Base-by-base conservation (phyloP, 2,329 filamentous ascomycete species). In the Gnomoniopsis sp. region DNA sequence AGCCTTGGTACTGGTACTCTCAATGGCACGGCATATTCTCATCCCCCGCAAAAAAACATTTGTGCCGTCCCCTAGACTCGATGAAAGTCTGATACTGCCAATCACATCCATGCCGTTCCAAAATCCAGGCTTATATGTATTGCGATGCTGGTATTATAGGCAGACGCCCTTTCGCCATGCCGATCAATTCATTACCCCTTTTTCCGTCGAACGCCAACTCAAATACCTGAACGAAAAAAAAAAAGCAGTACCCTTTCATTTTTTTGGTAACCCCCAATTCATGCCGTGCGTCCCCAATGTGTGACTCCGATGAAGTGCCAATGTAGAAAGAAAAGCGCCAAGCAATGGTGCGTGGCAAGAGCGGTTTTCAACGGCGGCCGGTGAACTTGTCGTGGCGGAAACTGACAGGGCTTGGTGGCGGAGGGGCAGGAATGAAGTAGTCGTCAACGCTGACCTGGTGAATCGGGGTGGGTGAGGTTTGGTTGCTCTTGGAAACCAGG, bases 341-440 rank as follows among this genome's bases (percentile, higher is more conserved):
- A 14, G 44, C 22, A 11, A 23, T 12, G 12, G 36, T 15, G 12
- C 14, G 4, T 41, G 12, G 14, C 12, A 41, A 41, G 36, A 14
- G 36, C 36, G 17, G 4, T 41, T n/a, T n/a, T 41, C 41, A 58
- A 34, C 56, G 57, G n/a, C 38, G 52, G 19, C 34, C 47, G 22
- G 46, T 30, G 36, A 55, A 30, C 43, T 57, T 60, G 43, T 62
- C 60, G 26, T 60, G 57, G 47, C 81, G 78, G 67, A 86, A 87
- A 72, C 81, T 82, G 68, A 88, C 82, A 8, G 85, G 85, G 65
- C 82, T 86, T 14, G 85, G 84, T 21, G 85, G 85, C 14, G 85
- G 85, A 44, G 85, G 82, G 15, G 85, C 84, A n/a, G 85, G 85
- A 21, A 87, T 84, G 34, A 79, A 77, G 73, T 86, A 88, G 71